Conservation (phyloP, 768 basidiomycete species). For the Rhizopogon vesiculosus region DNA sequence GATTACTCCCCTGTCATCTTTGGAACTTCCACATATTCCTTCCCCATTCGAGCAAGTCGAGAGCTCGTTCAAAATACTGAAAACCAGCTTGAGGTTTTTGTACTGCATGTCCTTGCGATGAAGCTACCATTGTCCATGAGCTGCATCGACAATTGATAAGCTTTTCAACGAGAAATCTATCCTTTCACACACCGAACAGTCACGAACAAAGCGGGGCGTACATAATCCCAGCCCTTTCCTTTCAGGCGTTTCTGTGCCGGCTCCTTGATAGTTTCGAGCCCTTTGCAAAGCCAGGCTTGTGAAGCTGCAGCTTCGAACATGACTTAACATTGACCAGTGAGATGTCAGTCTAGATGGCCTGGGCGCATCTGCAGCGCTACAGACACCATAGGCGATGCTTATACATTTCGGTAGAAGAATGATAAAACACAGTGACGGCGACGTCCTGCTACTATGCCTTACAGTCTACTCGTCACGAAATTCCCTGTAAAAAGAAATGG, state of each 20-base stretch:
- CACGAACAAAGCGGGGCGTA: slow-evolving; percentile 28
- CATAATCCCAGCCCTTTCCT: slow-evolving; percentile 21
- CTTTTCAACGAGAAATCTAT: too few species aligned
- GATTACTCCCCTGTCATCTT: slow-evolving; percentile 11
- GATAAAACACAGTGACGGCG: too few species aligned
- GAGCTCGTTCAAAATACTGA: slow-evolving; percentile 4
- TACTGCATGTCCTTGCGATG: slow-evolving; percentile 2
- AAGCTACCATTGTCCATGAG: slow-evolving; percentile 11
- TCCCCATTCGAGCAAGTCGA: slow-evolving; percentile 16
- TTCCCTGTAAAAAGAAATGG: too few species aligned
- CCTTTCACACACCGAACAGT: slow-evolving; percentile 32
- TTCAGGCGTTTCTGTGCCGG: slow-evolving; percentile 15
- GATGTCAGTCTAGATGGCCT: too few species aligned
- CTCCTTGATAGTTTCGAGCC: slow-evolving; percentile 13
- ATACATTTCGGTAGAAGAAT: too few species aligned
- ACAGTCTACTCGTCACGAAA: too few species aligned
- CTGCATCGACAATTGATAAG: slow-evolving; percentile 4
- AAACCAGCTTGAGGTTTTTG: slow-evolving; percentile 1
- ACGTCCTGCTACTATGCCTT: too few species aligned
- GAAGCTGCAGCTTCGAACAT: slow-evolving; percentile 8
- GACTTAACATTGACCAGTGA: slow-evolving; percentile 7
- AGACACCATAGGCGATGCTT: too few species aligned
- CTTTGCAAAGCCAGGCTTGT: slow-evolving; percentile 19
- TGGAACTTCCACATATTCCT: slow-evolving; percentile 6
- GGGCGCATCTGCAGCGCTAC: too few species aligned